phyloP scores from a whole-genome alignment of 73 alveolate species.

The Paramecium octaurelia region DNA sequence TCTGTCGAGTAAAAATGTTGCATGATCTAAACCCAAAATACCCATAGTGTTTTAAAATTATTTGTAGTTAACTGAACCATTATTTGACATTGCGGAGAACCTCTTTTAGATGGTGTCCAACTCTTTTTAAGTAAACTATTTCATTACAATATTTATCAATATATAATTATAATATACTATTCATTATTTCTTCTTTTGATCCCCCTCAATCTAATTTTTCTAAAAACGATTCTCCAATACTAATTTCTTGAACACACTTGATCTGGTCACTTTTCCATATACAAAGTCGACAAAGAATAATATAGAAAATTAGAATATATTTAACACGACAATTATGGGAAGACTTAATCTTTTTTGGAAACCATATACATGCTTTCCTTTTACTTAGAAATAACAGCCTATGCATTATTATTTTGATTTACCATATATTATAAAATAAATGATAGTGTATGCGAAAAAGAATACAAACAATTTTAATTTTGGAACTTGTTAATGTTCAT shows the following conservation, averaged over 20 bases:
- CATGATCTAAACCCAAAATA: constrained; percentile 19
- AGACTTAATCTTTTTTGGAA: background rate
- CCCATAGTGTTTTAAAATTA: background rate
- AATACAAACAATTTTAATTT: background rate
- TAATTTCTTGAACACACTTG: background rate
- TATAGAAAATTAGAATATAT: background rate
- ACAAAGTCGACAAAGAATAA: background rate
- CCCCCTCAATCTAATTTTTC: background rate
- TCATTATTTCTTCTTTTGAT: background rate
- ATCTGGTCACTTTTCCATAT: background rate
- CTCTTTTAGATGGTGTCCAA: background rate
- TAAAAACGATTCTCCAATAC: background rate
- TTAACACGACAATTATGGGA: background rate
- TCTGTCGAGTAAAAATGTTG: background rate
- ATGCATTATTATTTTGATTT: background rate
- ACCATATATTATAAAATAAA: background rate
- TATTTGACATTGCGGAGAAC: background rate
- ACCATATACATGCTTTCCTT: background rate
- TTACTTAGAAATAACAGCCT: background rate
- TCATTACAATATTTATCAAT: background rate
- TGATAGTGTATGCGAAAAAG: background rate
- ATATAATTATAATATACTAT: background rate
- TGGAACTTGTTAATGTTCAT: background rate
- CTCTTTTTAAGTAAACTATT: background rate
- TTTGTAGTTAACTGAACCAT: background rate